Base-by-base conservation (phyloP, 768 basidiomycete genomes). In the Rhodosporidiobolus sp. region DNA sequence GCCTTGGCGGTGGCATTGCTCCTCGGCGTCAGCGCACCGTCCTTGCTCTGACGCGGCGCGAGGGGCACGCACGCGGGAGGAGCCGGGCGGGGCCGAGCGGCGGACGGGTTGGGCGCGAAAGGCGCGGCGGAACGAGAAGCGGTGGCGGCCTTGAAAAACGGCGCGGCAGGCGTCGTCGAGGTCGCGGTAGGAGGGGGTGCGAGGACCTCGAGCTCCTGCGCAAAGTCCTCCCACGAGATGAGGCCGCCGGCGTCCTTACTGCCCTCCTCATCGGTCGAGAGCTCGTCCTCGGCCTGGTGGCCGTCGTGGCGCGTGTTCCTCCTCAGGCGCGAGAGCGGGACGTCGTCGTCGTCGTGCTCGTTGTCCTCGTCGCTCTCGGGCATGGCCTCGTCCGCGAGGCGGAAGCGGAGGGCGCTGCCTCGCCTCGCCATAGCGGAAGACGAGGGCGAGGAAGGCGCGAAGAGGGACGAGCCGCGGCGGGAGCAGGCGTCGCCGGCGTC, bases 181-280 rank as follows among this genome's bases (percentile, higher is more conserved):
- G 45, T 17, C 5, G 10, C 17, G 17, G 45, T 0, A 17, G 58
- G 45, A 10, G 56, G 63, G 2, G 65, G 65, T 1, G 66, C 46
- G 4, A 67, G 56, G 19, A 28, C 50, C 17, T 67, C 71, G 62
- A 72, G 66, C 35, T 72, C 71, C 48, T 34, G 26, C 12, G 66
- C 71, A 38, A 72, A 72, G 50, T 72, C 71, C 35, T 67, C 62
- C 66, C 65, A 72, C 38, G 66, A 67, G 57, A 72, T 63, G 50
- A 72, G 46, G 0, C 61, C 70, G 43, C 57, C 43, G 26, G 26
- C 49, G 35, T 43, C 38, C 38, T 43, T 43, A 14, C 8, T 46
- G 50, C 11, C 34, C 14, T 11, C 24, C 48, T 26, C 43, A 28
- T 43, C 45, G 5, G 19, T 20, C 57, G 49, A 52, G 49, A 35